Evolutionary conservation across 169 alveolate species (phyloP), one percentile per base, ranked within the genome.

Genomic region (Plasmodium vinckei): DNA sequence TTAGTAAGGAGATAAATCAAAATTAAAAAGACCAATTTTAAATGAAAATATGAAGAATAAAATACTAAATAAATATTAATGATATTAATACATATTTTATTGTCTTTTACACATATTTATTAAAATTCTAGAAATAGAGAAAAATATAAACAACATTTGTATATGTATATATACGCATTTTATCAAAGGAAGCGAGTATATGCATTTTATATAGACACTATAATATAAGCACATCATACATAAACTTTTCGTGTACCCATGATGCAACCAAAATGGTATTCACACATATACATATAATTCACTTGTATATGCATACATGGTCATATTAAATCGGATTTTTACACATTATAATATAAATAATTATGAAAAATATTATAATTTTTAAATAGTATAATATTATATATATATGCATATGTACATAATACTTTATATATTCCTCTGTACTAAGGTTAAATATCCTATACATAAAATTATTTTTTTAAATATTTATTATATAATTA

Each of bases 101-200:
- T 69, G 47, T 47, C 12, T 44, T 47, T 69, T 69, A 23, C 42
- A 9, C 25, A 19, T 19, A 67, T 67, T 13, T 47, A 44, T 69
- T 69, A 19, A 15, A 51, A 69, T 56, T 7, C 23, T n/a, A 44
- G 27, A 69, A 27, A 17, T 69, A 19, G 21, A 65, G 15, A 17
- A 65, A 10, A 65, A 61, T 15, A 9, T 27, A 21, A 10, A 54
- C 42, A 33, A 33, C 42, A 4, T 5, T 33, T 33, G 71, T 47
- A 61, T 19, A 61, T 19, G 47, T 61, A 21, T 47, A n/a, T 3
- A 33, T 33, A 33, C 42, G 42, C 42, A 4, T 33, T 33, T 33
- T 33, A 33, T 33, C 42, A 33, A 33, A 33, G 42, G 5, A 3
- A 33, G 7, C 5, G 4, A 33, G 0, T 33, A 33, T 33, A 33